Conservation (phyloP, 108 stramenopile genomes). For the Schizochytrium sp. region DNA sequence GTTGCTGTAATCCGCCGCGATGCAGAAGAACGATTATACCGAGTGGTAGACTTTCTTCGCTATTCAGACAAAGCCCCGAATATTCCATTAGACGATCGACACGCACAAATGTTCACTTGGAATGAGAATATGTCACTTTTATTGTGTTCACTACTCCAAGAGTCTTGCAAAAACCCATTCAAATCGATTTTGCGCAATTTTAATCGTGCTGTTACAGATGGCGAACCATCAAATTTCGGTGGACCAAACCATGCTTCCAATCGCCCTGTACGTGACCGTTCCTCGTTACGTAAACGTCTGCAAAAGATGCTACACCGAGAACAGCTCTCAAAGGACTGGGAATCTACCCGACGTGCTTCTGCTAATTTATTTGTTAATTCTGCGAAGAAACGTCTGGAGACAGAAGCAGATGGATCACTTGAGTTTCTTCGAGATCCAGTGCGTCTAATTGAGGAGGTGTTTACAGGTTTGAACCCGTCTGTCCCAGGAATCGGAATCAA, state of each 20-base stretch:
- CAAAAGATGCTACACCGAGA: slow-evolving; percentile 58
- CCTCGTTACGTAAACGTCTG: slow-evolving; percentile 49
- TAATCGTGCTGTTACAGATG: slow-evolving; percentile 34
- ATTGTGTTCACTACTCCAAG: slow-evolving; percentile 16
- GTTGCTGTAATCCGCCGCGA: neutral
- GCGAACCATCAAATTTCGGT: neutral
- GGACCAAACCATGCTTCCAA: neutral
- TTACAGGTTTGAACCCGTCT: slow-evolving; percentile 6
- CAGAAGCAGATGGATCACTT: neutral
- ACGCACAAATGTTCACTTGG: slow-evolving; percentile 48
- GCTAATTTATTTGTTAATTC: slow-evolving; percentile 57
- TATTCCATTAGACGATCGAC: neutral
- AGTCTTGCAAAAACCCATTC: slow-evolving; percentile 60
- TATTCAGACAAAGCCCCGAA: slow-evolving; percentile 2
- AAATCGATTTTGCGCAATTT: slow-evolving; percentile 41
- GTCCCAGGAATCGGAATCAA: slow-evolving; percentile 14
- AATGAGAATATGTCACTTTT: slow-evolving; percentile 42
- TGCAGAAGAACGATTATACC: neutral
- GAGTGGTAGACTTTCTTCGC: slow-evolving; percentile 23
- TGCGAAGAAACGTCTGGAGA: neutral
- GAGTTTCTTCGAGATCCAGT: neutral
- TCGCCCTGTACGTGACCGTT: slow-evolving; percentile 38
- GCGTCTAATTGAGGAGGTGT: slow-evolving; percentile 14
- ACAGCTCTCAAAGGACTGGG: slow-evolving; percentile 24
- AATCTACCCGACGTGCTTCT: slow-evolving; percentile 6